Base-by-base conservation (phyloP, 163 green algal species). In the Coccomyxa subellipsoidea region DNA sequence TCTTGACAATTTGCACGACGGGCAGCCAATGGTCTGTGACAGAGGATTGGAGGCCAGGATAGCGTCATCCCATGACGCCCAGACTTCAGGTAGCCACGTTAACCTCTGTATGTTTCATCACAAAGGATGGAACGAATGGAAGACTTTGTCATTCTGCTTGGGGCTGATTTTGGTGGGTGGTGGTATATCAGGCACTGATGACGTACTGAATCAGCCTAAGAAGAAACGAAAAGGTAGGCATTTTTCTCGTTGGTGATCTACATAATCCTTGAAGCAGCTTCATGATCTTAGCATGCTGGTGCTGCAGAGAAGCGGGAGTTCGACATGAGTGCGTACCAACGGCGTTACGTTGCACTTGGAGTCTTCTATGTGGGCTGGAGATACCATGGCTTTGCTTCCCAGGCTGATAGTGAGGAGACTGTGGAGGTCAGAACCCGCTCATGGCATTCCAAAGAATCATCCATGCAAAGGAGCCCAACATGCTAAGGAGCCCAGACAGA, bases 301-400 rank as follows among this genome's bases (percentile, higher is more conserved):
- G 15, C 23, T 18, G 23, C 47, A 59, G 47, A 59, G 4, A 59
- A 59, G 47, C 66, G 70, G 59, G 54, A 69, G 1, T 82, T 85
- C 34, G 38, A 81, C 27, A 79, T 88, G 39, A 47, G 76, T 2
- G 34, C 54, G 4, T 97, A 94, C 82, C 77, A 87, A 36, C 80
- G 87, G 54, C 90, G 94, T 9, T 92, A 90, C 76, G 91, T 98
- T n/a, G 94, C 93, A 0, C 86, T 98, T 77, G 89, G 96, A 82
- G 40, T 98, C 39, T 86, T 94, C 38, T 98, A 98, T 79, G 37
- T 96, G 0, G 95, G 95, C n/a, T 92, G 90, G 86, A 38, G 77
- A n/a, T 97, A 95, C 77, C 88, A 93, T 32, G 95, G 95, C 39
- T 96, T 97, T 90, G 94, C 95, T 27, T 76, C 38, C 36, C 93